Evolutionary conservation across 768 basidiomycete species (phyloP).

Genomic region (Tulasnella sp.): DNA sequence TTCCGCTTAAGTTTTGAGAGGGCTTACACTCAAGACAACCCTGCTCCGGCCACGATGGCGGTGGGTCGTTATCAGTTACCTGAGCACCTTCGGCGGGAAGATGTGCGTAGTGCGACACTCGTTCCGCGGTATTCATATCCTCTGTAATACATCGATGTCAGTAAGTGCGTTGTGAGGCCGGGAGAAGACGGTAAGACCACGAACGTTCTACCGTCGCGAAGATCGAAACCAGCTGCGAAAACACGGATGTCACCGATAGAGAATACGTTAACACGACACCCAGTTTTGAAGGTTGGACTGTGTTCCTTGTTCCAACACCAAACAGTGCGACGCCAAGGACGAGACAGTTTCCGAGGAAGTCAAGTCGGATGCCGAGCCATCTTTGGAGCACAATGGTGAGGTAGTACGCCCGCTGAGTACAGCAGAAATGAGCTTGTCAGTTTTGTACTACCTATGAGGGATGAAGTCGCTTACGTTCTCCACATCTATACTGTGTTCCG

Average conservation of each 20-base stretch:
- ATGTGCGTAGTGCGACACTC: conserved; percentile 69
- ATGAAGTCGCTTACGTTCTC: conserved; percentile 48
- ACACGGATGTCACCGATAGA: conserved; percentile 39
- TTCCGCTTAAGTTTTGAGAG: too few relatives aligned
- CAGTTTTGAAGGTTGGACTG: conserved; percentile 68
- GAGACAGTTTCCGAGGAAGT: conserved; percentile 55
- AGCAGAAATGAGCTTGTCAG: conserved; percentile 25
- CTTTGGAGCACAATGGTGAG: conserved; percentile 32
- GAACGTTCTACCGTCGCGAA: conserved; percentile 70
- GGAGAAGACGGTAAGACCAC: conserved; percentile 12
- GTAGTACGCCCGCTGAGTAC: neutral
- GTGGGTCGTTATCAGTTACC: too few relatives aligned
- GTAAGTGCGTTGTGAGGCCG: conserved; percentile 28
- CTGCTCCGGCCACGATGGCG: conserved; percentile 44
- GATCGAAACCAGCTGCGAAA: conserved; percentile 31
- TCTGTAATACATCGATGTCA: conserved; percentile 65
- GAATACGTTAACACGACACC: conserved; percentile 31
- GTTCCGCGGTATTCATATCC: conserved; percentile 54
- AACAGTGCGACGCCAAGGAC: conserved; percentile 66
- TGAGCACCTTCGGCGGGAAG: conserved; percentile 16
- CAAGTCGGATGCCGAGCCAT: conserved; percentile 86
- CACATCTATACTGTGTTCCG: conserved; percentile 60
- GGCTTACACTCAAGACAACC: conserved; percentile 47
- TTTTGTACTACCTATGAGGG: neutral
- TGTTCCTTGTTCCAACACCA: conserved; percentile 59